Evolutionary conservation across 2,329 filamentous ascomycete species (phyloP), one percentile per base, ranked within the genome.

Genomic region (Aureobasidium sp.): DNA sequence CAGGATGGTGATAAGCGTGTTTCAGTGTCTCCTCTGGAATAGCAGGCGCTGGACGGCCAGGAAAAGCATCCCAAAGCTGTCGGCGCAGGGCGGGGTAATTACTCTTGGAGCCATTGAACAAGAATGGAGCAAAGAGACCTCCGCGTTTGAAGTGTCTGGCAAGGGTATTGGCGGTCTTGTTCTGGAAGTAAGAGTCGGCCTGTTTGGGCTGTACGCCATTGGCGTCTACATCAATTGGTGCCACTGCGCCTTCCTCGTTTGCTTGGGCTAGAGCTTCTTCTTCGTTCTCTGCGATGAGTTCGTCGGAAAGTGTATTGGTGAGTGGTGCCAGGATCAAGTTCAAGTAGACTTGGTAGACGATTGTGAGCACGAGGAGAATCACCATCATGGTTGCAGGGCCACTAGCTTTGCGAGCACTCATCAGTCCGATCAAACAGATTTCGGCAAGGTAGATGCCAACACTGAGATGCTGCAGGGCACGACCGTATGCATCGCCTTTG

Each of bases 361-460:
- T 64, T 3, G 71, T 74, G 44, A 62, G 57, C 27, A 64, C 59
- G 8, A 74, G 60, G 39, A 73, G 63, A 11, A 73, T 24, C 51
- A 66, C 62, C 65, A 71, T 70, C 53, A 74, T 66, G 7, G 66
- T 63, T 6, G 74, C 59, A 6, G 72, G 71, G 1, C 71, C 72
- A 8, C 67, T 63, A 7, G 66, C 62, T 27, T 61, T 63, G 2
- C 67, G 65, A 35, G 73, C 72, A 21, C 68, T 71, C 57, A 74
- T 72, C 14, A 75, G 64, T 22, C 72, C 73, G 24, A 74, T 71
- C 2, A 75, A 62, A 54, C 72, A 75, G 24, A 70, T 57, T 54
- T 74, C 70, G 11, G 70, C 68, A 2, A 75, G 61, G 57, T 74
- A 75, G 30, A 75, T 65, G 37, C 73, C 73, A 11, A 67, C 67